Conservation (phyloP, 257 asterid genomes). For the Leonotis leonurus region DNA sequence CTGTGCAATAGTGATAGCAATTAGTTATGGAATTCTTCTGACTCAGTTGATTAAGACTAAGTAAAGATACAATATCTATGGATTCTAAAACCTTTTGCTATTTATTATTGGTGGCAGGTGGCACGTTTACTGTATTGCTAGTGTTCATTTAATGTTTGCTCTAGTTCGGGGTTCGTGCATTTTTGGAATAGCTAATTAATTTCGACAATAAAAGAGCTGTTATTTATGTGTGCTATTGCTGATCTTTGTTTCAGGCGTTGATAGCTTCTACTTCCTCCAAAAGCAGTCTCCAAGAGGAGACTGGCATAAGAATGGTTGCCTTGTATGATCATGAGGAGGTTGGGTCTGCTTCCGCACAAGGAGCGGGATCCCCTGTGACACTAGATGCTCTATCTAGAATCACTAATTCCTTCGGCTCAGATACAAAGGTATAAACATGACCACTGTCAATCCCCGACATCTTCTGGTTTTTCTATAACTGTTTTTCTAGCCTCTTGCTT, state of each 20-base stretch:
- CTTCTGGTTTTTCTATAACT: not conserved
- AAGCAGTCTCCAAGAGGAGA: slow-evolving; percentile 68
- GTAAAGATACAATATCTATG: not conserved
- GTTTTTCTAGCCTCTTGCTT: not conserved
- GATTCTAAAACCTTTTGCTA: not conserved
- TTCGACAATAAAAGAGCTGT: not conserved
- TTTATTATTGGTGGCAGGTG: not conserved
- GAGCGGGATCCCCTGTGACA: slow-evolving; percentile 95
- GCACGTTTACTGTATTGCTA: not conserved
- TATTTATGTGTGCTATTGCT: slow-evolving; percentile 1
- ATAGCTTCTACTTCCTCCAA: slow-evolving; percentile 69
- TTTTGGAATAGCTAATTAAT: not conserved
- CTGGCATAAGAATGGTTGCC: slow-evolving; percentile 87
- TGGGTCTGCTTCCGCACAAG: slow-evolving; percentile 95
- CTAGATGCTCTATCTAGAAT: slow-evolving; percentile 83
- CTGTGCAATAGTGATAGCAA: not conserved
- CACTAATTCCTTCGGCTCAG: slow-evolving; percentile 64
- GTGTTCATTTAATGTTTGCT: not conserved
- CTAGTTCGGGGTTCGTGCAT: not conserved
- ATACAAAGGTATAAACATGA: slow-evolving; percentile 47
- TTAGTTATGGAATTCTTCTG: not conserved
- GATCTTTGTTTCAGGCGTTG: slow-evolving; percentile 63
- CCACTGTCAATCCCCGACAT: not conserved
- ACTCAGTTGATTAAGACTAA: not conserved
- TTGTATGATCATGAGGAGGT: slow-evolving; percentile 95